A percentile compares a stretch with the other conserved stretches of the same genome.
These are phyloP conservation scores for Eucommia ulmoides DNA, from an alignment of 257 asterid genomes.

Conservation along the genomic window DNA sequence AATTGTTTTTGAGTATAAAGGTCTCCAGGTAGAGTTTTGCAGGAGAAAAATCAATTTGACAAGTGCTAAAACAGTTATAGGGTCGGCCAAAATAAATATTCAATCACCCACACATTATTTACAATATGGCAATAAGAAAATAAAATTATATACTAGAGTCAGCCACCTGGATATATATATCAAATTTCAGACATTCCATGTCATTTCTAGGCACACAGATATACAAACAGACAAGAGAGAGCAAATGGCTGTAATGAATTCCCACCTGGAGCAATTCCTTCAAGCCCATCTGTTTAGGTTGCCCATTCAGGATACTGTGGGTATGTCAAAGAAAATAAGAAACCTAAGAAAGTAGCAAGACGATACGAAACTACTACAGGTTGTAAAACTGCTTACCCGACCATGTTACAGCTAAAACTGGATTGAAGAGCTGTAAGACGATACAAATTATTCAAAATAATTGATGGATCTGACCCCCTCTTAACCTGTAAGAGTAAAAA, in stretches of 20 bases:
- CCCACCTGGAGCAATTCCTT: constrained; percentile 92
- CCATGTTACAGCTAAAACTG: constrained; percentile 96
- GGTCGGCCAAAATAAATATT: no score
- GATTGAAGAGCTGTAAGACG: constrained; percentile 85
- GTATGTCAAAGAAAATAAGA: constrained; percentile 1
- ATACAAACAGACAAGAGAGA: background rate
- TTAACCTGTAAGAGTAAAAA: constrained; percentile 48
- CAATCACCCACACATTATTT: no score
- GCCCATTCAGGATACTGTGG: constrained; percentile 82
- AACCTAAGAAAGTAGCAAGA: background rate
- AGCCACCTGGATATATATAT: no score
- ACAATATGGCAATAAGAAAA: no score
- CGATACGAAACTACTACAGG: background rate
- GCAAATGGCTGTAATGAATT: constrained; percentile 5
- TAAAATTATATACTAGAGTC: no score
- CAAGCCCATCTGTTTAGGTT: constrained; percentile 92
- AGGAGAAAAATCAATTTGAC: no score
- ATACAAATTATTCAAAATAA: constrained; percentile 76
- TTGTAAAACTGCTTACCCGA: constrained; percentile 60
- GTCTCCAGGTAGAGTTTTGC: no score
- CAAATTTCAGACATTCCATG: no score
- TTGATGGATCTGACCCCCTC: constrained; percentile 84
- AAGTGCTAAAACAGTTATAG: no score
- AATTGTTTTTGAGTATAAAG: no score
- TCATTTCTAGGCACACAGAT: background rate